Conservation (phyloP, 768 basidiomycete genomes). For the Trametes punicea region DNA sequence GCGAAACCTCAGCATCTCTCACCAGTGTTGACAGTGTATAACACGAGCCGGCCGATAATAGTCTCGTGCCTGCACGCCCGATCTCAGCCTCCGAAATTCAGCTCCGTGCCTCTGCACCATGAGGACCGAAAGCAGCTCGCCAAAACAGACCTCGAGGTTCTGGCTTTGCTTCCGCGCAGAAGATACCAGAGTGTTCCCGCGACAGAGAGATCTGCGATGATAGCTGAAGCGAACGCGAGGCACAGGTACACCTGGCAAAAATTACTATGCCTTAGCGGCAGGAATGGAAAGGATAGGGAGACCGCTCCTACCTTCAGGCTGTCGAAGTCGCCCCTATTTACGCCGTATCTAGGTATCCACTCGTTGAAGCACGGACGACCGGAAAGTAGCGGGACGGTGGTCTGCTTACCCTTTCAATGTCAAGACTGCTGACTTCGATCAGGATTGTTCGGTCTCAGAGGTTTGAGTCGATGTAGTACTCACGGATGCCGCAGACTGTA, state of each 20-base stretch:
- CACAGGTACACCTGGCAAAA: conserved; percentile 45
- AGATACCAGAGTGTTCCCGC: conserved; percentile 48
- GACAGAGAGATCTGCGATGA: conserved; percentile 51
- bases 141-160: conserved; percentile 40
- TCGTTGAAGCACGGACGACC: not conserved
- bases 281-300: not conserved
- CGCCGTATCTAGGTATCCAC: not conserved
- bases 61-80: conserved; percentile 43
- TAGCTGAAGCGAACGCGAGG: conserved; percentile 46
- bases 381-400: not conserved
- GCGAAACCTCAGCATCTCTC: conserved; percentile 9
- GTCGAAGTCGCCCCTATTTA: conserved; percentile 40
- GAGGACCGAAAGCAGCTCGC: not conserved
- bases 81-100: not conserved
- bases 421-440: conserved; percentile 36
- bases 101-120: not conserved
- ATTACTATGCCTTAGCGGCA: no score
- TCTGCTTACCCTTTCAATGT: conserved; percentile 47
- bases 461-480: not conserved
- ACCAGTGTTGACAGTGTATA: conserved; percentile 56
- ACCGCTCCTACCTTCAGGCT: conserved; percentile 10
- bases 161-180: conserved; percentile 47
- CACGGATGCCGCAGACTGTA: conserved; percentile 31
- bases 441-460: not conserved
- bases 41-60: conserved; percentile 44